Base-by-base conservation (phyloP, 176 grass and related monocot genomes). In the Ampelocalamus luodianensis region DNA sequence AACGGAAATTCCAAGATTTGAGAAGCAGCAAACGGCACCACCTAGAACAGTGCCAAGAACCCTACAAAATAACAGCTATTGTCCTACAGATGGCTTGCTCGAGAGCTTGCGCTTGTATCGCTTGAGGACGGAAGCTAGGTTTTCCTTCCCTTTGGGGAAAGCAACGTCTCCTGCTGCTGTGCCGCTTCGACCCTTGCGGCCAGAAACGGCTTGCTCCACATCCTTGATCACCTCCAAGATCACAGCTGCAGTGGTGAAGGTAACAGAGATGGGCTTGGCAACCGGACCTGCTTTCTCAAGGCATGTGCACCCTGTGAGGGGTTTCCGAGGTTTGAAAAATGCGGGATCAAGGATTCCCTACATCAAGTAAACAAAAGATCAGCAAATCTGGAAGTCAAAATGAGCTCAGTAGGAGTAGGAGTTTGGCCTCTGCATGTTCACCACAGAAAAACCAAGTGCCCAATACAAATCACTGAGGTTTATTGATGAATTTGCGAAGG, bases 81-180 rank as follows among this genome's bases (percentile, higher is more conserved):
- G 27, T 46, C 77, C 18, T 17, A 42, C 40, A 24, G 27, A 34
- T 12, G 40, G 7, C 82, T 81, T 92, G 85, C 78, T 88, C 8
- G 71, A 90, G 71, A 95, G 81, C 73, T 90, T 80, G 0, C 86
- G 69, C 36, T 85, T 92, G 50, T 92, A 92, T 16, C 90, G 82
- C 79, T 90, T 95, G 40, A 95, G 79, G 4, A 95, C 90, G 48
- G 93, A 95, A 22, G 85, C 88, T 39, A 90, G 8, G 85, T 95
- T 90, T 37, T 94, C 93, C 82, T 90, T 92, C 10, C 86, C 93
- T 83, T 90, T 85, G 12, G 93, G 88, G 18, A 95, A 92, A 24
- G 88, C 88, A 34, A 89, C 66, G 18, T 95, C 93, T 53, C 93
- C 93, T 22, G 93, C 93, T 9, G 79, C 88, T 12, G 90, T 95